Conservation (phyloP, 805 yeast genomes). For the baker's yeast (Saccharomyces cerevisiae) region DNA sequence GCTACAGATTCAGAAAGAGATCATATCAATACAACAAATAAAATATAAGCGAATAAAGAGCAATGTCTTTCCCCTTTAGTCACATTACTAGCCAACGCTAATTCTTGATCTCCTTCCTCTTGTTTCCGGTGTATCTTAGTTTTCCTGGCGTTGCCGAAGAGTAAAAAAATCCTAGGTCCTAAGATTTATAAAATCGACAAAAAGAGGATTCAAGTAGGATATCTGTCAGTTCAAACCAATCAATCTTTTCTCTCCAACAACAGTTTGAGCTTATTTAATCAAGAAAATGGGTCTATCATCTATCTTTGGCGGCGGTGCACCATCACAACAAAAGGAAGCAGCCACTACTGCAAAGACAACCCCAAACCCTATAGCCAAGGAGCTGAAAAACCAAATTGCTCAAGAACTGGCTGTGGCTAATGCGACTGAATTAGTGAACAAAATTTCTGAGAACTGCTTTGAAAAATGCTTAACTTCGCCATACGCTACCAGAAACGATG, state of each 20-base stretch:
- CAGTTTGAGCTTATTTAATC: neutral
- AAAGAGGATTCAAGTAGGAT: neutral
- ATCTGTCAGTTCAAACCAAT: neutral
- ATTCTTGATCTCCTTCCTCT: neutral
- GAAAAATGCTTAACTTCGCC: conserved; percentile 67
- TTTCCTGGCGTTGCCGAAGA: neutral
- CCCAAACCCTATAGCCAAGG: conserved; percentile 45
- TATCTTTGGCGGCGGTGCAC: conserved; percentile 25
- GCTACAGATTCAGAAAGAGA: too few species aligned
- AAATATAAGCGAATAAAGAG: too few species aligned
- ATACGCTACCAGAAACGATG: conserved; percentile 46
- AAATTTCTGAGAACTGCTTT: conserved; percentile 80
- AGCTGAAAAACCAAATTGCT: conserved; percentile 60
- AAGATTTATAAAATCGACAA: neutral
- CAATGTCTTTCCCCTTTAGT: too few species aligned
- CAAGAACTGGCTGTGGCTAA: conserved; percentile 87
- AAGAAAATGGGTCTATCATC: conserved; percentile 24
- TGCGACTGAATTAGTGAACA: conserved; percentile 79
- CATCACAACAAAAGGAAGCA: conserved; percentile 18
- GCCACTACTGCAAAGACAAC: conserved; percentile 12
- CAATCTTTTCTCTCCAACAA: neutral
- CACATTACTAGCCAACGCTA: too few species aligned
- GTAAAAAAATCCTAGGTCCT: neutral
- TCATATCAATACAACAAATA: too few species aligned
- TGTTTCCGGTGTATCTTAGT: neutral